These are phyloP conservation scores for Butyriboletus regius DNA, from an alignment of 1,284 basidiomycete genomes.

Conservation along the genomic window DNA sequence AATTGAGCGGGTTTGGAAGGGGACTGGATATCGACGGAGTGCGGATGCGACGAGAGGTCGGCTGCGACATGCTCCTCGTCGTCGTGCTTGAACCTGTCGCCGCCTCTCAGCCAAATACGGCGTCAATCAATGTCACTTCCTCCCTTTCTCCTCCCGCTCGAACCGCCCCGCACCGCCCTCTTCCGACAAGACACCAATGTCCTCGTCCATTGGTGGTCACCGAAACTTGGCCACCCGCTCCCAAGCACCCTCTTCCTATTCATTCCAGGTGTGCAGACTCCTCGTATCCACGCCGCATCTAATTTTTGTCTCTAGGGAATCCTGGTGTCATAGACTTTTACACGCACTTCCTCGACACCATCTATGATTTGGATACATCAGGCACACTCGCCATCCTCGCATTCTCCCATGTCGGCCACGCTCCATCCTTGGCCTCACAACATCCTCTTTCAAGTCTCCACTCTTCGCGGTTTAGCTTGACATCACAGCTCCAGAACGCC, in stretches of 20 bases:
- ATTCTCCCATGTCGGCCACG: conserved; percentile 50
- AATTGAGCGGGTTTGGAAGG: conserved; percentile 24
- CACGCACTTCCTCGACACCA: conserved; percentile 44
- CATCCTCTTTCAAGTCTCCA: conserved; percentile 7
- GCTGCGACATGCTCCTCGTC: conserved; percentile 20
- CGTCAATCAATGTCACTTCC: conserved; percentile 25
- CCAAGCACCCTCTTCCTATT: conserved; percentile 45
- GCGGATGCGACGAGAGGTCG: conserved; percentile 19
- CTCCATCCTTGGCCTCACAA: conserved; percentile 31
- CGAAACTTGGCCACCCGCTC: no score
- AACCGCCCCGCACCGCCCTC: conserved; percentile 30
- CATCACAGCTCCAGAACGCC: conserved; percentile 43
- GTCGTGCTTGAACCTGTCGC: conserved; percentile 1
- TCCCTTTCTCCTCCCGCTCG: conserved; percentile 31
- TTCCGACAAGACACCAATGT: conserved; percentile 36
- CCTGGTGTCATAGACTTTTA: conserved; percentile 58
- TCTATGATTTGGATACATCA: conserved; percentile 36
- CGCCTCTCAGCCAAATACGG: conserved; percentile 6
- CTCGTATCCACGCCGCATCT: neutral
- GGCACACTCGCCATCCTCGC: conserved; percentile 44
- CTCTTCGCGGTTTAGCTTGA: conserved; percentile 31
- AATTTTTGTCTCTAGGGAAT: conserved; percentile 38
- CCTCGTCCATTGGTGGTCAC: conserved; percentile 52
- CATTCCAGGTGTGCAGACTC: conserved; percentile 43
- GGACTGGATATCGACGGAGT: conserved; percentile 26